These are phyloP conservation scores for Adenanthera pavonina DNA, from an alignment of 306 rosid genomes.

Conservation along the genomic window DNA sequence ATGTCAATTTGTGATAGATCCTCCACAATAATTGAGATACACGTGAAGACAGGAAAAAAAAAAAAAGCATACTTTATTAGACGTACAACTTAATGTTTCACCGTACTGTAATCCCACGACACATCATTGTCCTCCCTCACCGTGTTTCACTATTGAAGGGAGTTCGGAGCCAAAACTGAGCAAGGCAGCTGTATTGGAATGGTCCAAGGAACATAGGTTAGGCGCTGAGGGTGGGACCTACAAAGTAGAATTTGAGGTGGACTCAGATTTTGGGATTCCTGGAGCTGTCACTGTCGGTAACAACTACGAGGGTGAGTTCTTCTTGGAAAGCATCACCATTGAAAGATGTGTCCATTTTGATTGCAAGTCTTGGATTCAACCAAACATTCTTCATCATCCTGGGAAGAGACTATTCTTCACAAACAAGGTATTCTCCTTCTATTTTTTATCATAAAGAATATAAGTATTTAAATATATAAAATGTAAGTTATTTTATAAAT, in stretches of 20 bases:
- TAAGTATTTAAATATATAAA: no score
- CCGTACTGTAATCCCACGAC: neutral
- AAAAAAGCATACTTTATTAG: no score
- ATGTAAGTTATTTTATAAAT: no score
- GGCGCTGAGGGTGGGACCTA: slow-evolving; percentile 22
- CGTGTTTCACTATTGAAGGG: slow-evolving; percentile 18
- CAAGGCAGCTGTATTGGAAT: slow-evolving; percentile 40
- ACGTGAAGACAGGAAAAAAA: neutral
- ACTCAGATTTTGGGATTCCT: slow-evolving; percentile 50
- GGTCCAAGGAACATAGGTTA: slow-evolving; percentile 5
- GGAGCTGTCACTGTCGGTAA: slow-evolving; percentile 47
- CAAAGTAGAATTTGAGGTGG: slow-evolving; percentile 46
- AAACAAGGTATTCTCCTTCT: slow-evolving; percentile 40
- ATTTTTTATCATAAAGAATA: no score
- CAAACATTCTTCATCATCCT: slow-evolving; percentile 6
- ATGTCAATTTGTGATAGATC: no score
- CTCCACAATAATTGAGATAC: no score
- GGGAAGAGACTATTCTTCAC: slow-evolving; percentile 48
- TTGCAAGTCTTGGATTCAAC: slow-evolving; percentile 61
- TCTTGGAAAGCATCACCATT: slow-evolving; percentile 46
- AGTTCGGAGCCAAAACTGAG: slow-evolving; percentile 49
- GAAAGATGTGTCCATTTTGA: slow-evolving; percentile 28
- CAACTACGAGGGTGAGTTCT: slow-evolving; percentile 44
- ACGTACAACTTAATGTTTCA: neutral
- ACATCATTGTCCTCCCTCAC: neutral